Percentiles rank a stretch among this genome's conserved stretches.
These are phyloP conservation scores for Coemansia sp. DNA, from an alignment of 192 early-diverging fungal genomes.

Conservation along the genomic window DNA sequence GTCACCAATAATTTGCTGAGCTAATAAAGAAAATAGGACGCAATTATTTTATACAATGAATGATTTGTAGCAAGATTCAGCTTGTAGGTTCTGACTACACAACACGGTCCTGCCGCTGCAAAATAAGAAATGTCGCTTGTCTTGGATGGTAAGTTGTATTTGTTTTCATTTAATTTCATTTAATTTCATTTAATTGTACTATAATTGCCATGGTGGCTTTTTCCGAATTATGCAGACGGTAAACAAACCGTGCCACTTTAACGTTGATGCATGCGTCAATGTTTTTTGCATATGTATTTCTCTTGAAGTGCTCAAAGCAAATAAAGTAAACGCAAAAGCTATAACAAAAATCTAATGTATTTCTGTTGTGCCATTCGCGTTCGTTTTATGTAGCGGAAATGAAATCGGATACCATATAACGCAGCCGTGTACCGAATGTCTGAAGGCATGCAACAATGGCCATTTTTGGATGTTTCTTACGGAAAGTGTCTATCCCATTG, in stretches of 20 bases:
- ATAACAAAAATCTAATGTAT: background rate
- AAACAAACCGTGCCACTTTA: background rate
- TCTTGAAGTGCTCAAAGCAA: too few species aligned
- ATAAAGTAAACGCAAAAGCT: too few species aligned
- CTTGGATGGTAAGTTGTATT: constrained; percentile 59
- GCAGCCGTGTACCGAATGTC: constrained; percentile 81
- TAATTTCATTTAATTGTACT: background rate
- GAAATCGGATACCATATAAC: constrained; percentile 80
- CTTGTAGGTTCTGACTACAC: constrained; percentile 72
- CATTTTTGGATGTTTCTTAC: constrained; percentile 98
- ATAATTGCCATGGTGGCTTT: background rate
- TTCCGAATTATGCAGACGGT: background rate
- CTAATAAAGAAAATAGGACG: background rate
- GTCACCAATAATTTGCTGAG: background rate
- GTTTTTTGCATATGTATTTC: too few species aligned
- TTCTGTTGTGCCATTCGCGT: background rate
- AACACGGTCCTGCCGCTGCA: constrained; percentile 69
- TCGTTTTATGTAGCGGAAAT: constrained; percentile 60
- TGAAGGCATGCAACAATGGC: constrained; percentile 93
- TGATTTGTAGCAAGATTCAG: constrained; percentile 55
- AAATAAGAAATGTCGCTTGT: constrained; percentile 73
- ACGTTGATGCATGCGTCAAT: background rate
- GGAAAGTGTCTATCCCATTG: constrained; percentile 64
- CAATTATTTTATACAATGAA: background rate
- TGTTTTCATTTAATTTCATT: background rate